Conservation (phyloP, 2,329 filamentous ascomycete genomes). For the Aspergillus neoniger region DNA sequence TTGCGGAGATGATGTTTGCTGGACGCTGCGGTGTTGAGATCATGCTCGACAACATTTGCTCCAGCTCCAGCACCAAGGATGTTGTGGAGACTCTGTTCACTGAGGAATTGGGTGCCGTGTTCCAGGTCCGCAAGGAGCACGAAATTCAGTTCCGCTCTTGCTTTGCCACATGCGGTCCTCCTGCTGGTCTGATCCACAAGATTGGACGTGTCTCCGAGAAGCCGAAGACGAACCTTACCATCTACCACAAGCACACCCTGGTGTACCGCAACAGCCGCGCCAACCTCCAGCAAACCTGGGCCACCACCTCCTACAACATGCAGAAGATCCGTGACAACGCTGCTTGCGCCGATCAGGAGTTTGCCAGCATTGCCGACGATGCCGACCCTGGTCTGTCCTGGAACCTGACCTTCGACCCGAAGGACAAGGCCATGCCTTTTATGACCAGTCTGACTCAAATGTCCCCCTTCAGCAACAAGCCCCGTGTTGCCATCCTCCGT, state of each 20-base stretch:
- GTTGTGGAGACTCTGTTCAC: slow-evolving; percentile 85
- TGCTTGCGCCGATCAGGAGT: slow-evolving; percentile 81
- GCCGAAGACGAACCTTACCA: slow-evolving; percentile 72
- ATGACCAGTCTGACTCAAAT: slow-evolving; percentile 61
- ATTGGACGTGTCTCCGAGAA: slow-evolving; percentile 72
- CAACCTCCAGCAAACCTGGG: slow-evolving; percentile 84
- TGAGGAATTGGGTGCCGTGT: slow-evolving; percentile 92
- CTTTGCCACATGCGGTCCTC: slow-evolving; percentile 87
- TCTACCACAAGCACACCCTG: slow-evolving; percentile 69
- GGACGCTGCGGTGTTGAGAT: slow-evolving; percentile 86
- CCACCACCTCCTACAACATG: slow-evolving; percentile 85
- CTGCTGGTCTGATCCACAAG: slow-evolving; percentile 76
- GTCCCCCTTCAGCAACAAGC: slow-evolving; percentile 61
- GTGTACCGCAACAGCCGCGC: slow-evolving; percentile 70
- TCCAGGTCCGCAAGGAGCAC: slow-evolving; percentile 85
- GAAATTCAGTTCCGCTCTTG: slow-evolving; percentile 84
- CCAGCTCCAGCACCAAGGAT: slow-evolving; percentile 62
- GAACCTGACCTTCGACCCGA: slow-evolving; percentile 76
- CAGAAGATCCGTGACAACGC: slow-evolving; percentile 89
- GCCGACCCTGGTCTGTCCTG: slow-evolving; percentile 81
- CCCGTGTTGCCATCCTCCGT: slow-evolving; percentile 85
- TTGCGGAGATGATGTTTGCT: slow-evolving; percentile 98
- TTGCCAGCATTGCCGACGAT: slow-evolving; percentile 70
- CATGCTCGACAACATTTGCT: slow-evolving; percentile 69
- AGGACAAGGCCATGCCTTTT: slow-evolving; percentile 73